Base-by-base conservation (phyloP, 352 stramenopile species). In the Phytophthora pinifolia region DNA sequence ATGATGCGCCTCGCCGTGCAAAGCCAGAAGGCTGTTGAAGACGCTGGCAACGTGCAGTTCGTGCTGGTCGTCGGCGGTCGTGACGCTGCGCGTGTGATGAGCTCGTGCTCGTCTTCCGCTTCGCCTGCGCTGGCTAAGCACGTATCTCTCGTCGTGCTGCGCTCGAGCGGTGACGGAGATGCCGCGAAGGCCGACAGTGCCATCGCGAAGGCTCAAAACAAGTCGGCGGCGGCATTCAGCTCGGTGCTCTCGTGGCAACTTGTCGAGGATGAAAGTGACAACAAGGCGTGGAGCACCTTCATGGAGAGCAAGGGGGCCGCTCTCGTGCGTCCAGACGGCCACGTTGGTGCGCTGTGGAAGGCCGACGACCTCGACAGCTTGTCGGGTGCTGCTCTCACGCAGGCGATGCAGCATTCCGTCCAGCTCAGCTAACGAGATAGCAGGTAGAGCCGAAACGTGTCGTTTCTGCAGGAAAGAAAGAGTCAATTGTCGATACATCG, bases 291-390 rank as follows among this genome's bases (percentile, higher is more conserved):
- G 79, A 15, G 22, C 2, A 57, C 55, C 35, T 92, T 92, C 37
- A 54, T 61, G 8, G 2, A 34, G 8, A 51, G 38, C 8, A 58
- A 74, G 13, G 42, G 46, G 2, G 83, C 78, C 22, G 68, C 74
- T 29, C 69, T 96, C 18, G 60, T 96, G 15, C 84, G 86, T 46
- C 86, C 86, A 9, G 86, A 96, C 54, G 83, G 84, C 29, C 84
- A 94, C 50, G 56, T 96, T 33, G 83, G 73, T n/a, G 67, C 51
- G 6, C 44, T 94, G 10, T 94, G 84, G 77, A 52, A 51, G 38
- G 17, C 41, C 7, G 45, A 69, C 14, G 52, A 71, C 17, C 41
- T 74, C 35, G 39, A 72, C 3, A 32, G 41, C 1, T 54, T 72
- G 6, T 53, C 49, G 36, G 29, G 15, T 20, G 44, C 20, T 6